Evolutionary conservation across 1,284 basidiomycete genomes (phyloP), one percentile per base, ranked within the genome.

Genomic region (Rhodotorula sp.): DNA sequence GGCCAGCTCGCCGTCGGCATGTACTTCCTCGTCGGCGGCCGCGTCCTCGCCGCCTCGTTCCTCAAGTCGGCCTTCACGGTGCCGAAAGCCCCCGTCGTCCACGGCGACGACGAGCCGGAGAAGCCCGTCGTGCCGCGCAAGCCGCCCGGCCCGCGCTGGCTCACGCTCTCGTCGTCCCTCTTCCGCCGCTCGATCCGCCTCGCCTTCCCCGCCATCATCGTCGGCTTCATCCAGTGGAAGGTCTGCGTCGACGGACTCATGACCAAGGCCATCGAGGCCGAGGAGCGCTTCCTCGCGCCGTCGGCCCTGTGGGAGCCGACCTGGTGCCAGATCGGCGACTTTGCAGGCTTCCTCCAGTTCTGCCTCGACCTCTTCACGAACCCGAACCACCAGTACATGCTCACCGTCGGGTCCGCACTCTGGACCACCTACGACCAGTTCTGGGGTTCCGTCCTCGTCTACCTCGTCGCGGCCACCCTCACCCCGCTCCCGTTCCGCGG

Each of bases 351-450:
- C 68, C 69, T 81, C 34, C 77, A 76, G 59, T 80, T 79, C 71
- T 69, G 76, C 61, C 76, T 81, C 54, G 78, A 80, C 65, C 67
- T 81, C 60, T 79, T 80, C 62, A 81, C 80, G 47, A 80, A 81
- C 70, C 64, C 70, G 22, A 80, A 81, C 71, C 80, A 81, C 65
- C 75, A 79, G 68, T 79, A 80, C 73, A 81, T 81, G 77, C 77
- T 81, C 62, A 75, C 75, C 59, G 75, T 78, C 56, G 79, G 79
- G n/a, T 80, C 79, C 53, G 80, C 80, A 59, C 76, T 81, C 9
- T 81, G 81, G 80, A 78, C 81, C 22, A 81, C 80, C 7, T 80
- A 80, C 69, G 79, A 81, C 56, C 81, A 81, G 73, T 78, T 81
- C 63, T 81, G 81, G 81, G 81, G 81, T 20, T 80, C 80, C 64